Conservation (phyloP, 2,329 filamentous ascomycete genomes). For the Metarhizium brunneum region DNA sequence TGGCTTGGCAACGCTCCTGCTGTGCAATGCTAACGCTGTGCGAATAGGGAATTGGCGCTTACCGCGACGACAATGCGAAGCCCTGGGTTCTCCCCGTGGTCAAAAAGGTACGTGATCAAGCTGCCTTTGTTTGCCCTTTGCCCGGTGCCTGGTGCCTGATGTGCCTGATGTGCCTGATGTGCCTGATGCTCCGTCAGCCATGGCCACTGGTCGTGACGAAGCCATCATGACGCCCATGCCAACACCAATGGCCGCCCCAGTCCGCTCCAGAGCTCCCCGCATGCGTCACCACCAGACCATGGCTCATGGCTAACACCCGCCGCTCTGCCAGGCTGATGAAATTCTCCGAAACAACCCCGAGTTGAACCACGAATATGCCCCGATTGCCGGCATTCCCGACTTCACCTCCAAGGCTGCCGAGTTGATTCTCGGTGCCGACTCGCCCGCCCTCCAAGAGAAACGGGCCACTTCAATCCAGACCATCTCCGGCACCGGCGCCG, state of each 20-base stretch:
- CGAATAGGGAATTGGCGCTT: conserved; percentile 69
- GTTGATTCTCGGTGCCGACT: conserved; percentile 73
- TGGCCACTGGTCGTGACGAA: too few species aligned
- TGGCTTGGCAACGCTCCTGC: neutral
- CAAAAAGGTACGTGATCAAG: conserved; percentile 60
- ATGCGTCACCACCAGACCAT: too few species aligned
- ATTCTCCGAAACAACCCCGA: conserved; percentile 80
- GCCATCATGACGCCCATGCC: too few species aligned
- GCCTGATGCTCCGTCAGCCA: too few species aligned
- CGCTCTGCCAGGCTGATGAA: conserved; percentile 65
- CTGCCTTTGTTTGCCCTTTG: too few species aligned
- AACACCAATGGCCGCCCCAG: too few species aligned
- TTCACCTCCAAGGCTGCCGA: conserved; percentile 89
- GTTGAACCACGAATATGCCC: conserved; percentile 96
- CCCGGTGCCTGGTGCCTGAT: neutral
- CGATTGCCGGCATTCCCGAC: conserved; percentile 77
- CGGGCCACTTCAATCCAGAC: conserved; percentile 78
- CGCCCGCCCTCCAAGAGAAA: conserved; percentile 75
- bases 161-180: too few species aligned
- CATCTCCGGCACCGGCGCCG: conserved; percentile 92
- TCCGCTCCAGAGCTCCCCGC: too few species aligned
- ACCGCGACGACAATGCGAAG: conserved; percentile 90
- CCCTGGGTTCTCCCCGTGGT: conserved; percentile 96
- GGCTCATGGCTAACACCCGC: neutral
- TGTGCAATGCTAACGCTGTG: neutral